These are phyloP conservation scores for Rhodomyrtus tomentosa DNA, from an alignment of 345 rosid genomes.

Conservation along the genomic window DNA sequence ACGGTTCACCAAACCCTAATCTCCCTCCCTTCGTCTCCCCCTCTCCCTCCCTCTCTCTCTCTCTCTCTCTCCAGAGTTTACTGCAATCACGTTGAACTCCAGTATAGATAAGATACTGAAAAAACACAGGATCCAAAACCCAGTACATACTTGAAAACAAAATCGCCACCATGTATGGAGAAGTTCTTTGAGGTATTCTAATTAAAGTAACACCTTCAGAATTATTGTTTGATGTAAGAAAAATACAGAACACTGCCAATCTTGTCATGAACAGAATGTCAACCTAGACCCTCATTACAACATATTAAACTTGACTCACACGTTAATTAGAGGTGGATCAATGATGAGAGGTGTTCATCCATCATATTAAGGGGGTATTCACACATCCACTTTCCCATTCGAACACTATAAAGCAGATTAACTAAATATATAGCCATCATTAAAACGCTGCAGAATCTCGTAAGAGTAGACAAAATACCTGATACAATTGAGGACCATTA, in stretches of 20 bases:
- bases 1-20: too few relatives aligned
- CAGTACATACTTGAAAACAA: not conserved
- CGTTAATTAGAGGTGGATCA: not conserved
- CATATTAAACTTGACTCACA: not conserved
- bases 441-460: not conserved
- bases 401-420: not conserved
- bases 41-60: not conserved
- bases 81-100: not conserved
- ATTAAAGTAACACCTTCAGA: not conserved
- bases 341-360: not conserved
- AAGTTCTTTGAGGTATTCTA: not conserved
- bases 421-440: not conserved
- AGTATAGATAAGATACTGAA: not conserved
- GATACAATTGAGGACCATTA: slow-evolving; percentile 89
- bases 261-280: not conserved
- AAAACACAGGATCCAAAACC: not conserved
- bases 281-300: not conserved
- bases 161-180: not conserved
- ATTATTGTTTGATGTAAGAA: not conserved
- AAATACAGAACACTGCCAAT: not conserved
- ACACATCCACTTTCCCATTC: not conserved
- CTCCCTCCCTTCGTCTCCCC: too few relatives aligned
- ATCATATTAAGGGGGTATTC: not conserved
- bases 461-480: slow-evolving; percentile 26
- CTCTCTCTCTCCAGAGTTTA: not conserved